Percentiles rank a stretch among this genome's conserved stretches.
These are phyloP conservation scores for Salicornia ramosissima DNA, from an alignment of 148 eudicot species.

Conservation along the genomic window DNA sequence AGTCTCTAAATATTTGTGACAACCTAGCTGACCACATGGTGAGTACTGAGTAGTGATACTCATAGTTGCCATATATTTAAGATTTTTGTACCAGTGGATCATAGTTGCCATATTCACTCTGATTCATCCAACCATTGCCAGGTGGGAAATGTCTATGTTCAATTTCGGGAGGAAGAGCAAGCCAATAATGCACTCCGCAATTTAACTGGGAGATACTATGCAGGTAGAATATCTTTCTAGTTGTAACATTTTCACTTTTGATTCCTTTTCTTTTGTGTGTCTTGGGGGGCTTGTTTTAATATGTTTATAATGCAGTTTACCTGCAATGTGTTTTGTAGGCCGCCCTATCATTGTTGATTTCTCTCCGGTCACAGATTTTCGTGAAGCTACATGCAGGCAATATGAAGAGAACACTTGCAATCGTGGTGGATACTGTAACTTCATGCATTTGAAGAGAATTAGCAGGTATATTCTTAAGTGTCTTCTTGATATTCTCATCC, in stretches of 20 bases:
- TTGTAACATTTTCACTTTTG: neutral
- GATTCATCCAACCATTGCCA: slow-evolving; percentile 22
- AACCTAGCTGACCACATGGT: slow-evolving; percentile 97
- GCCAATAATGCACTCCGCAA: slow-evolving; percentile 70
- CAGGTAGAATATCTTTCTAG: slow-evolving; percentile 39
- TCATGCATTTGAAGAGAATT: slow-evolving; percentile 90
- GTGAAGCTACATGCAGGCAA: slow-evolving; percentile 96
- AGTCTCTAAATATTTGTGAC: slow-evolving; percentile 85
- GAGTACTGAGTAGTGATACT: slow-evolving; percentile 9
- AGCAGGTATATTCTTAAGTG: slow-evolving; percentile 39
- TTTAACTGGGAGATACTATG: slow-evolving; percentile 79
- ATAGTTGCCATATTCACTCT: neutral
- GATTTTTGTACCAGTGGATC: neutral
- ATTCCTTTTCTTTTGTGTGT: neutral
- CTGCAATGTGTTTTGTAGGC: slow-evolving; percentile 35
- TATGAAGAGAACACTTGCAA: slow-evolving; percentile 92
- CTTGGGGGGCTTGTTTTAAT: neutral
- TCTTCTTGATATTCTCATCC: neutral
- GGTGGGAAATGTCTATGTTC: slow-evolving; percentile 97
- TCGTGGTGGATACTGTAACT: slow-evolving; percentile 95
- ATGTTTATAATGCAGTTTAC: neutral
- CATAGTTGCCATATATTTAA: neutral
- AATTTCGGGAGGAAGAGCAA: slow-evolving; percentile 84
- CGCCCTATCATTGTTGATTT: slow-evolving; percentile 91
- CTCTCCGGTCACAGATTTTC: slow-evolving; percentile 97